Conservation (phyloP, 768 basidiomycete species). For the Pleurotus eryngii region DNA sequence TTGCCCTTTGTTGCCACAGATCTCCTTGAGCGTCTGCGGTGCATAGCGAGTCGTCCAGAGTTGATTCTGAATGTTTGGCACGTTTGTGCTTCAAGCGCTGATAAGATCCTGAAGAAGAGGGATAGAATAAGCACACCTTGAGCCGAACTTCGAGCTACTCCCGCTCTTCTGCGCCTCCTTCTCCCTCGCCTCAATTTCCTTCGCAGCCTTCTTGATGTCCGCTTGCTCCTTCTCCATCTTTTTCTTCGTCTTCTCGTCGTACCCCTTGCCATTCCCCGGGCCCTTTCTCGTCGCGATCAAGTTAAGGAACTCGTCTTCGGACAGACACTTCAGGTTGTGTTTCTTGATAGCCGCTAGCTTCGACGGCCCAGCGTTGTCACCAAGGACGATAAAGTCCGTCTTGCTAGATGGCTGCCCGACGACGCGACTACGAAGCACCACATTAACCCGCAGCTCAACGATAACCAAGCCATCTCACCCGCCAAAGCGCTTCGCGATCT, state of each 20-base stretch:
- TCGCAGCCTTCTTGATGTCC: constrained; percentile 68
- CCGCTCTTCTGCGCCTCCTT: constrained; percentile 20
- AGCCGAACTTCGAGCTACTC: constrained; percentile 27
- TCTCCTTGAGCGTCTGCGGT: constrained; percentile 70
- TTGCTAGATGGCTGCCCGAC: constrained; percentile 44
- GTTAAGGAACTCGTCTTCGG: constrained; percentile 84
- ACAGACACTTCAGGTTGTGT: constrained; percentile 68
- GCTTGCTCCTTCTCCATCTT: constrained; percentile 79
- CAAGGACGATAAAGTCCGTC: constrained; percentile 87
- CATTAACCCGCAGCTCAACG: too few species aligned
- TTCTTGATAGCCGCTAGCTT: constrained; percentile 89
- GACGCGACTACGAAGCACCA: constrained; percentile 60
- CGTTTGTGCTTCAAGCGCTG: too few species aligned
- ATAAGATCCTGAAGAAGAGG: constrained; percentile 57
- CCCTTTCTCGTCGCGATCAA: constrained; percentile 75
- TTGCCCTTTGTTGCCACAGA: constrained; percentile 49
- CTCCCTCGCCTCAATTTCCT: constrained; percentile 76
- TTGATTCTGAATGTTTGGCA: constrained; percentile 24
- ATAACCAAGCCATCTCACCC: too few species aligned
- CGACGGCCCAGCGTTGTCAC: constrained; percentile 81
- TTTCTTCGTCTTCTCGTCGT: constrained; percentile 81
- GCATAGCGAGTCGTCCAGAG: constrained; percentile 61
- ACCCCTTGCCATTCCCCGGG: constrained; percentile 34
- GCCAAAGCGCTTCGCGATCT: constrained; percentile 42
- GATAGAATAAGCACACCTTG: constrained; percentile 43